Base-by-base conservation (phyloP, 2,329 filamentous ascomycete species). In the Tolypocladium ophioglossoides region DNA sequence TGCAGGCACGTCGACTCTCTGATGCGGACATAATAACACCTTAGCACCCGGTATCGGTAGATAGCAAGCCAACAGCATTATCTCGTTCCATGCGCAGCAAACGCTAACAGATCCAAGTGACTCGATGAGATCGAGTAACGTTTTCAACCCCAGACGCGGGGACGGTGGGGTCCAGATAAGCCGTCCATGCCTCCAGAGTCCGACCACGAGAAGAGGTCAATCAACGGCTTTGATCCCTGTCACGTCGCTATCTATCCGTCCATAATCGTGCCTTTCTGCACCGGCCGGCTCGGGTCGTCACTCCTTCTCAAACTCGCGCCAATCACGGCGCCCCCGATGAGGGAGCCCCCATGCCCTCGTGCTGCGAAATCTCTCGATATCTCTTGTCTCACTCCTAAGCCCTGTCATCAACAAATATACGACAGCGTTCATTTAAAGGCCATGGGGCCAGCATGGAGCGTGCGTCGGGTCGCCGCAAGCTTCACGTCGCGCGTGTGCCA, bases 91-190 rank as follows among this genome's bases (percentile, higher is more conserved):
- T 34, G n/a, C n/a, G n/a, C n/a, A n/a, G n/a, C n/a, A n/a, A n/a
- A n/a, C n/a, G n/a, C n/a, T n/a, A n/a, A n/a, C n/a, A 10, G 12
- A 11, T 3, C 32, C 32, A 34, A 27, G 5, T 46, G 72, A 74
- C 72, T 74, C 71, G 71, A 74, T 74, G 64, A 62, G 64, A 74
- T 74, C 67, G 69, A 72, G 72, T 74, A 74, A 74, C 59, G 34
- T 11, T 4, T 34, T 34, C 32, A 3, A 34, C 32, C 32, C 11
- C n/a, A 14, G 12, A 22, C n/a, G n/a, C 39, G 39, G n/a, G n/a
- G 39, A 22, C 18, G 9, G 39, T n/a, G n/a, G n/a, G n/a, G n/a
- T 4, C 10, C 40, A 24, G 40, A 44, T 14, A 24, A 44, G 40
- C 40, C 39, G 20, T 11, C 32, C 32, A 34, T 2, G 10, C 9